Conservation (phyloP, 1,139 yeast genomes). For the Candida labiduridarum region DNA sequence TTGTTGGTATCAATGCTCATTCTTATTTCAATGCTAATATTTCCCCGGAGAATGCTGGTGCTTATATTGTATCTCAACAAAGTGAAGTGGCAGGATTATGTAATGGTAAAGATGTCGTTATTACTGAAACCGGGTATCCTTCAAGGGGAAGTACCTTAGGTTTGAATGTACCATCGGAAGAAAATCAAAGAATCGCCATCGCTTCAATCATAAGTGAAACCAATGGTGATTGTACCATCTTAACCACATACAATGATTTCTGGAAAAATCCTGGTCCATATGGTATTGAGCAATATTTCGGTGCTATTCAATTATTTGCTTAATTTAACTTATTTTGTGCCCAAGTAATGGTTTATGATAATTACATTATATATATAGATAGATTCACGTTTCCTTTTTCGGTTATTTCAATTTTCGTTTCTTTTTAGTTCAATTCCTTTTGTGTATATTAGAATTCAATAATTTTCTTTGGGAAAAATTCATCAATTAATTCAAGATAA, state of each 20-base stretch:
- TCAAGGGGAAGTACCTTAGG: slow-evolving; percentile 73
- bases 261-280: slow-evolving; percentile 90
- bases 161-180: slow-evolving; percentile 65
- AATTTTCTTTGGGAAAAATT: slow-evolving; percentile 59
- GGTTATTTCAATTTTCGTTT: neutral
- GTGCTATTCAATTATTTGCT: slow-evolving; percentile 53
- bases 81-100: slow-evolving; percentile 54
- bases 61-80: slow-evolving; percentile 68
- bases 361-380: neutral
- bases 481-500: slow-evolving; percentile 65
- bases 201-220: slow-evolving; percentile 57
- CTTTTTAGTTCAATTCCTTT: neutral
- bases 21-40: slow-evolving; percentile 73
- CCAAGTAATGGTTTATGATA: neutral
- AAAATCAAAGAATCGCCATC: slow-evolving; percentile 73
- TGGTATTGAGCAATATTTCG: slow-evolving; percentile 86
- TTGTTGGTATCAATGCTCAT: slow-evolving; percentile 85
- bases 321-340: slow-evolving; percentile 12
- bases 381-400: neutral
- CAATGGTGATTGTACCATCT: slow-evolving; percentile 64
- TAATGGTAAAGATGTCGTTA: slow-evolving; percentile 49
- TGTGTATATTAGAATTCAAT: slow-evolving; percentile 51
- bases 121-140: slow-evolving; percentile 92
- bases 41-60: slow-evolving; percentile 69
- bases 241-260: slow-evolving; percentile 75